Evolutionary conservation across 257 asterid species (phyloP).

Genomic region (Marsdenia floribunda): DNA sequence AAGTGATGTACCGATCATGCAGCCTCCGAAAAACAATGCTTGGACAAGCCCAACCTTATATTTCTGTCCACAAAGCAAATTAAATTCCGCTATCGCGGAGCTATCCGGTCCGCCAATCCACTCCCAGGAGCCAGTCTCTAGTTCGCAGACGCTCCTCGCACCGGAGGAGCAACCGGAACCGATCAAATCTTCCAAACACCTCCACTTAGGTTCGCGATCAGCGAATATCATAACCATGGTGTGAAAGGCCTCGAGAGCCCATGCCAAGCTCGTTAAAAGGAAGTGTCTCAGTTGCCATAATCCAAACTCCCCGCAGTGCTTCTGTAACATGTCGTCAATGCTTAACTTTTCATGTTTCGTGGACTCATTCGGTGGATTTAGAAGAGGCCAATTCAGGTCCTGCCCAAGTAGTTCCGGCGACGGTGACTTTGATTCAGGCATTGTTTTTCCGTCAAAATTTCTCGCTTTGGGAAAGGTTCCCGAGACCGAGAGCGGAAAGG

Average conservation of each 20-base stretch:
- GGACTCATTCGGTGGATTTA: constrained; percentile 17
- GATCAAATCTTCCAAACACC: constrained; percentile 28
- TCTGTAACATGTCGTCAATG: constrained; percentile 63
- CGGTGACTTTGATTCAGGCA: constrained; percentile 18
- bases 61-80: constrained; percentile 65
- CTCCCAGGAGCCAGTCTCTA: constrained; percentile 66
- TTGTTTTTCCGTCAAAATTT: not conserved
- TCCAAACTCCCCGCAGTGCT: constrained; percentile 80
- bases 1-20: constrained; percentile 64
- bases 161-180: constrained; percentile 27
- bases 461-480: too few relatives aligned
- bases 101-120: constrained; percentile 60
- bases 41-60: constrained; percentile 83
- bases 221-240: constrained; percentile 89
- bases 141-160: constrained; percentile 41
- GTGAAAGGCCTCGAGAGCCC: constrained; percentile 86
- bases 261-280: constrained; percentile 58
- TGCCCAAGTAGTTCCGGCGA: constrained; percentile 7
- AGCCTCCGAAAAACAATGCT: constrained; percentile 73
- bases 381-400: constrained; percentile 39
- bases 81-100: constrained; percentile 78
- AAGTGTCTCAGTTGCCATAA: constrained; percentile 80
- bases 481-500: not conserved
- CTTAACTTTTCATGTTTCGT: constrained; percentile 30
- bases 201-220: constrained; percentile 73